phyloP scores from a whole-genome alignment of 2,329 filamentous ascomycete genomes.

The Chaetomium globosum region DNA sequence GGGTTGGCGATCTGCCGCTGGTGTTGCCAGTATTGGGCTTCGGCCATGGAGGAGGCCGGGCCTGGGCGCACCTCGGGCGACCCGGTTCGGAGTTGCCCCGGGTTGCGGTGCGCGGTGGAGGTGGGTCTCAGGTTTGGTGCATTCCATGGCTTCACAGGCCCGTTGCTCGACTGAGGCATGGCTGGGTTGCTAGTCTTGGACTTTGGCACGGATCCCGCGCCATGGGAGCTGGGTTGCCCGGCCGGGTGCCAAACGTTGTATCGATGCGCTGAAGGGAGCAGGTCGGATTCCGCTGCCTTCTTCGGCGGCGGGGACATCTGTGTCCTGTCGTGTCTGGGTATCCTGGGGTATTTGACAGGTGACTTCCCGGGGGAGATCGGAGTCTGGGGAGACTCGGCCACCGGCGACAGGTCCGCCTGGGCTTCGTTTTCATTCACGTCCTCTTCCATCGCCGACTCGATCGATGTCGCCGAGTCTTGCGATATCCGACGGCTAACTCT shows the following conservation, averaged over 20 bases:
- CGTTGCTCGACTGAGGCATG: not conserved
- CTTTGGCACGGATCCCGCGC: slow-evolving; percentile 4
- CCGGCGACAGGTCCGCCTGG: slow-evolving; percentile 50
- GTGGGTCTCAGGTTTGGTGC: slow-evolving; percentile 28
- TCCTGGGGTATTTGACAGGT: slow-evolving; percentile 34
- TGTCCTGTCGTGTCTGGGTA: slow-evolving; percentile 24
- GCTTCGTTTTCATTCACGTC: slow-evolving; percentile 30
- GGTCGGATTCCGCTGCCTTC: slow-evolving; percentile 3
- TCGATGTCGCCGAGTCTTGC: slow-evolving; percentile 46
- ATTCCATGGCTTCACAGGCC: slow-evolving; percentile 19
- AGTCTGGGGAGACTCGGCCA: slow-evolving; percentile 50
- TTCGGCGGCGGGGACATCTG: not conserved
- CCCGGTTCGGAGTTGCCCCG: slow-evolving; percentile 34
- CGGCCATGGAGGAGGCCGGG: slow-evolving; percentile 23
- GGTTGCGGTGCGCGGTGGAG: slow-evolving; percentile 32
- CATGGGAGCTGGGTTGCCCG: slow-evolving; percentile 21
- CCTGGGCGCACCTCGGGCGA: slow-evolving; percentile 34
- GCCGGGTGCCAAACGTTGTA: slow-evolving; percentile 27
- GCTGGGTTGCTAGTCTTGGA: not conserved
- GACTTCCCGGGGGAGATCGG: slow-evolving; percentile 34
- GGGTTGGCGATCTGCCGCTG: slow-evolving; percentile 29
- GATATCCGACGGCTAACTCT: slow-evolving; percentile 36
- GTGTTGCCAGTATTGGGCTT: slow-evolving; percentile 27
- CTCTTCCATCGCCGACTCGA: slow-evolving; percentile 40
- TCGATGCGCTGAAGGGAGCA: slow-evolving; percentile 22